Percentiles rank a stretch among this genome's conserved stretches.
Evolutionary conservation across 1,284 basidiomycete genomes (phyloP).

Genomic region (Melampsora larici-populina): DNA sequence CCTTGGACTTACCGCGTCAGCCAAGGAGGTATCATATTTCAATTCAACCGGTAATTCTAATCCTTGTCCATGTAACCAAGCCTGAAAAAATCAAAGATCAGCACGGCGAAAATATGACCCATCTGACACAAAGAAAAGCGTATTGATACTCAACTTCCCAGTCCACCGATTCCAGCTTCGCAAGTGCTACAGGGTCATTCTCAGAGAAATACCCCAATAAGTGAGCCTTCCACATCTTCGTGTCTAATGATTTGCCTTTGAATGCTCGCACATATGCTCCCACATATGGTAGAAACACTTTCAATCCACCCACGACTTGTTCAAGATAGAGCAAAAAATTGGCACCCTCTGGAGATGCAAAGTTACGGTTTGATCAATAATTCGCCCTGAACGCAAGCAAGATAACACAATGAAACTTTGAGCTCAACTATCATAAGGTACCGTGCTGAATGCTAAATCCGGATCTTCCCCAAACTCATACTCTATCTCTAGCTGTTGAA

Average conservation of each 20-base stretch:
- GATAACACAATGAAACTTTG: slow-evolving; percentile 58
- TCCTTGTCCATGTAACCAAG: slow-evolving; percentile 49
- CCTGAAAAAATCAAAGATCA: slow-evolving; percentile 21
- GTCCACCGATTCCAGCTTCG: slow-evolving; percentile 69
- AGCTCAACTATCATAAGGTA: slow-evolving; percentile 44
- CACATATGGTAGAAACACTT: slow-evolving; percentile 57
- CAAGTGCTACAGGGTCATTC: slow-evolving; percentile 64
- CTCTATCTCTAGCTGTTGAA: slow-evolving; percentile 80
- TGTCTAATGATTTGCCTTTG: slow-evolving; percentile 78
- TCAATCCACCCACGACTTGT: slow-evolving; percentile 76
- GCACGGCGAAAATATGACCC: neutral
- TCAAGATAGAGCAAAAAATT: slow-evolving; percentile 69
- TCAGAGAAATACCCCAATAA: slow-evolving; percentile 70
- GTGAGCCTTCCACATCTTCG: slow-evolving; percentile 80
- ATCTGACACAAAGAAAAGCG: neutral
- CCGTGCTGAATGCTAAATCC: slow-evolving; percentile 52
- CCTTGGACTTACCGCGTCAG: slow-evolving; percentile 59
- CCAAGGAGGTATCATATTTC: slow-evolving; percentile 77
- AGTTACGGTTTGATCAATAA: neutral
- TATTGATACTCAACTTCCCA: slow-evolving; percentile 63
- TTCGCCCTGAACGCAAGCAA: slow-evolving; percentile 61
- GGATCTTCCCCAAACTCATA: slow-evolving; percentile 73
- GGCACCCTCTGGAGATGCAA: slow-evolving; percentile 56
- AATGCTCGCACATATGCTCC: slow-evolving; percentile 61
- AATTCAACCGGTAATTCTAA: slow-evolving; percentile 70